Evolutionary conservation across 2,329 filamentous ascomycete genomes (phyloP).

Genomic region (Penicillium occitanis): DNA sequence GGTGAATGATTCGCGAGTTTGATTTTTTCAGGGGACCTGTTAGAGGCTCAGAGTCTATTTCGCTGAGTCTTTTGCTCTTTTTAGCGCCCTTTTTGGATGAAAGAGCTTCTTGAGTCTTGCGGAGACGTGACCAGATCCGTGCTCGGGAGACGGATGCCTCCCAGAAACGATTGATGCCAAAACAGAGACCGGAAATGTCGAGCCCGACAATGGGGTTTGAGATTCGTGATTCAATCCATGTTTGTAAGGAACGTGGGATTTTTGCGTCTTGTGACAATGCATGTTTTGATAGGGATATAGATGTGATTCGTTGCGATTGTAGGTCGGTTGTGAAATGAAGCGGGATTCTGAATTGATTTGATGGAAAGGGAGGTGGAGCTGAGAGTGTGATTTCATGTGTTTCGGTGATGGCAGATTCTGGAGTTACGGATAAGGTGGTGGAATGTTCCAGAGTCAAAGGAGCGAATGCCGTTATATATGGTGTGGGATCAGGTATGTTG

Average conservation of each 20-base stretch:
- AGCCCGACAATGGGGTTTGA: conserved; percentile 36
- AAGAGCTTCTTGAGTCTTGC: conserved; percentile 27
- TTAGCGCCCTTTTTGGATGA: conserved; percentile 14
- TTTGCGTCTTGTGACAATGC: conserved; percentile 24
- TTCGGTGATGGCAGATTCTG: conserved; percentile 29
- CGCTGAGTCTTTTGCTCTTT: background rate
- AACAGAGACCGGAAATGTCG: conserved; percentile 44
- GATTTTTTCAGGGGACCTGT: conserved; percentile 25
- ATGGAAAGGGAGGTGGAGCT: conserved; percentile 38
- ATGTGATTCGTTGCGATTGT: conserved; percentile 36
- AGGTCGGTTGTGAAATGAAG: conserved; percentile 38
- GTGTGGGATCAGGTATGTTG: conserved; percentile 56
- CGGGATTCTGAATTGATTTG: conserved; percentile 34
- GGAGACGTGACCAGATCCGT: conserved; percentile 38
- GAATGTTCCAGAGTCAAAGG: conserved; percentile 58
- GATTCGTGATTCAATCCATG: conserved; percentile 39
- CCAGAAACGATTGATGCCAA: conserved; percentile 45
- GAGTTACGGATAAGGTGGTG: conserved; percentile 26
- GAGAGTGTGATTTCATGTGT: conserved; percentile 39
- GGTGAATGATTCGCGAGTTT: conserved; percentile 33
- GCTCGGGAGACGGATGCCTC: conserved; percentile 41
- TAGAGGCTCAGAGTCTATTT: conserved; percentile 9
- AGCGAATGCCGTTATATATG: conserved; percentile 70
- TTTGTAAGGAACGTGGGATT: conserved; percentile 33
- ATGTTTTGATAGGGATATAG: conserved; percentile 31